These are phyloP conservation scores for Fusarium austroafricanum DNA, from an alignment of 2,329 filamentous ascomycete species.

Conservation along the genomic window DNA sequence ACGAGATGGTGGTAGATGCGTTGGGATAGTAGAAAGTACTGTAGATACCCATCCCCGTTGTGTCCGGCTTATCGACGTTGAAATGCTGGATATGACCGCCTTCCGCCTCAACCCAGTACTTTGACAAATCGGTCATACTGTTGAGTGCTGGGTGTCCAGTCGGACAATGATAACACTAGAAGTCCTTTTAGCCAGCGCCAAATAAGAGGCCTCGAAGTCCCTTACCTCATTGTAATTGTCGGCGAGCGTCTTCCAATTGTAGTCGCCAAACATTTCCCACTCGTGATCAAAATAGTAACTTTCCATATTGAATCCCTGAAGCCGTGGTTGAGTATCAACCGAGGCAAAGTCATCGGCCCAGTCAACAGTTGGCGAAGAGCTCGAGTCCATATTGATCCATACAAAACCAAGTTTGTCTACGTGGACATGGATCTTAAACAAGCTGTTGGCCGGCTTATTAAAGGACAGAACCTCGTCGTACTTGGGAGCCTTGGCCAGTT, in stretches of 20 bases:
- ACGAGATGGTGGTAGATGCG: conserved; percentile 15
- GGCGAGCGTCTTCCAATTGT: conserved; percentile 69
- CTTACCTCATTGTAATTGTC: conserved; percentile 71
- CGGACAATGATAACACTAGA: conserved; percentile 69
- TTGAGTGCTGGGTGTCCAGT: conserved; percentile 67
- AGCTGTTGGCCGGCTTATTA: neutral
- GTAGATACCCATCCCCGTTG: neutral
- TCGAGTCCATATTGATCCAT: neutral
- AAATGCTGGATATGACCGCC: conserved; percentile 61
- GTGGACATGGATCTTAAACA: neutral
- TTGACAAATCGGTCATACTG: conserved; percentile 52
- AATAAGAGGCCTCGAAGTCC: neutral
- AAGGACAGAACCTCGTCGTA: neutral
- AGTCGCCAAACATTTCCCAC: conserved; percentile 65
- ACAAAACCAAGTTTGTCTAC: neutral
- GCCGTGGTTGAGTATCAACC: conserved; percentile 58
- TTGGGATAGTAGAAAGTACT: conserved; percentile 18
- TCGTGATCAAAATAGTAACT: conserved; percentile 67
- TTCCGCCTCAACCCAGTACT: conserved; percentile 62
- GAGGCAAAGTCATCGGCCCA: conserved; percentile 64
- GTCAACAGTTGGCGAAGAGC: conserved; percentile 44
- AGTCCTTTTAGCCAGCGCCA: neutral
- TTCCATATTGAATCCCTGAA: conserved; percentile 56
- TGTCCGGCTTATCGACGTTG: conserved; percentile 51
- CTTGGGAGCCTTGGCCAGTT: neutral